Evolutionary conservation across 176 grass and related monocot species (phyloP), one percentile per base, ranked within the genome.

Genomic region (Bonia amplexicaulis): DNA sequence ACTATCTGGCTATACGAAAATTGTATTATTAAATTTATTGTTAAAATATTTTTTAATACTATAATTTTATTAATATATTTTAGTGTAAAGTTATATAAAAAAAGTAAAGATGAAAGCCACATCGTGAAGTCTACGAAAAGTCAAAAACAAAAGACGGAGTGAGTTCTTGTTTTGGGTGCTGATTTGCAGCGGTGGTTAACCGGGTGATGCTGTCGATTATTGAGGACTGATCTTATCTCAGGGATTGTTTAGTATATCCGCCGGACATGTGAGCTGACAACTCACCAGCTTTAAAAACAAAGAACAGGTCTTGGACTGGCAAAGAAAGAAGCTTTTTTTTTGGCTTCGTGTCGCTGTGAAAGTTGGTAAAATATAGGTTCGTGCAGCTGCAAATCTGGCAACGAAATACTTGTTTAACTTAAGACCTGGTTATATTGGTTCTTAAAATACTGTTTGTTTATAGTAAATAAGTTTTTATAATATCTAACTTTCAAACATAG

Each of bases 181-280:
- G 9, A 41, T 53, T 40, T 55, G 22, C 47, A 46, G 47, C 39
- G 5, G 60, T 45, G 8, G 80, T 27, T 67, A 59, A 9, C 27
- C 49, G 54, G 27, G 53, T 19, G 52, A 44, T 25, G 49, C 9
- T 65, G 17, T 47, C 11, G 4, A 33, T 82, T 40, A 57, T 26
- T 46, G 37, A 45, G 13, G 27, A 25, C 75, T 71, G 67, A n/a
- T 72, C 42, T 53, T 68, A 82, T 76, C 71, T 9, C 51, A 69
- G 71, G 33, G 65, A 13, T 64, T 45, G 37, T 75, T 85, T 81
- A 75, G 47, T 41, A 52, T 83, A 53, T 44, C 55, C 55, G 66
- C 72, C 10, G 57, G 2, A 6, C 86, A 88, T 83, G 79, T 78
- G 86, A 41, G 63, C 53, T 54, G 73, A 78, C 86, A 71, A 49